Evolutionary conservation across 2,329 filamentous ascomycete species (phyloP).

Genomic region (Penicillium sp.): DNA sequence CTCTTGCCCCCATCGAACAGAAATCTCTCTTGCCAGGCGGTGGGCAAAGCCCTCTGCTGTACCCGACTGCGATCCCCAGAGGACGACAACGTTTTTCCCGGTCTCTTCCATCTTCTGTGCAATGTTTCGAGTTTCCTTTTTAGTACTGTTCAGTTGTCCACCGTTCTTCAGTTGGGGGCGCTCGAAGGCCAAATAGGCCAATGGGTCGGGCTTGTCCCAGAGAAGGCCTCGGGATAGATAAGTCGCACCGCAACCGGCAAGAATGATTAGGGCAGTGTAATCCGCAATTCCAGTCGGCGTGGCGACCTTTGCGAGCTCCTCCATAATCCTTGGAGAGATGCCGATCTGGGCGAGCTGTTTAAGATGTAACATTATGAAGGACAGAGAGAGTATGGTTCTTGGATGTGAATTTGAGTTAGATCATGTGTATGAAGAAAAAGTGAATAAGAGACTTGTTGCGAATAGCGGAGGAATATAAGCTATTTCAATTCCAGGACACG

Average conservation of each 20-base stretch:
- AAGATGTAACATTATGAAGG: too few species aligned
- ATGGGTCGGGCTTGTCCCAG: constrained; percentile 51
- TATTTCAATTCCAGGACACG: too few species aligned
- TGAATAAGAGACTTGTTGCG: too few species aligned
- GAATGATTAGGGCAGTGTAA: constrained; percentile 34
- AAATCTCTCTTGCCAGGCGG: constrained; percentile 82
- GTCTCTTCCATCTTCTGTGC: constrained; percentile 42
- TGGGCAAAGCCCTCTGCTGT: constrained; percentile 93
- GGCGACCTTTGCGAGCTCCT: constrained; percentile 16
- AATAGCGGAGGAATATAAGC: too few species aligned
- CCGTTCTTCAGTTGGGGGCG: constrained; percentile 44
- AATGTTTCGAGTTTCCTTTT: constrained; percentile 46
- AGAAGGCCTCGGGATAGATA: constrained; percentile 44
- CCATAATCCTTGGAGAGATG: too few species aligned
- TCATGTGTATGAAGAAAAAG: too few species aligned
- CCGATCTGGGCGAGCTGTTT: too few species aligned
- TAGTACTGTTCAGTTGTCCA: constrained; percentile 8
- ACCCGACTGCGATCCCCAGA: constrained; percentile 93
- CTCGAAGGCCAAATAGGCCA: constrained; percentile 48
- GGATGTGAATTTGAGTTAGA: too few species aligned
- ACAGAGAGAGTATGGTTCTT: too few species aligned
- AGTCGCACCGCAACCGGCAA: constrained; percentile 34
- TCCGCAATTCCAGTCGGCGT: constrained; percentile 30
- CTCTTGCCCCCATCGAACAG: constrained; percentile 84
- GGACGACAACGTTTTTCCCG: constrained; percentile 71